Evolutionary conservation across 2,329 filamentous ascomycete genomes (phyloP), one percentile per base, ranked within the genome.

Genomic region (Fusarium globosum): DNA sequence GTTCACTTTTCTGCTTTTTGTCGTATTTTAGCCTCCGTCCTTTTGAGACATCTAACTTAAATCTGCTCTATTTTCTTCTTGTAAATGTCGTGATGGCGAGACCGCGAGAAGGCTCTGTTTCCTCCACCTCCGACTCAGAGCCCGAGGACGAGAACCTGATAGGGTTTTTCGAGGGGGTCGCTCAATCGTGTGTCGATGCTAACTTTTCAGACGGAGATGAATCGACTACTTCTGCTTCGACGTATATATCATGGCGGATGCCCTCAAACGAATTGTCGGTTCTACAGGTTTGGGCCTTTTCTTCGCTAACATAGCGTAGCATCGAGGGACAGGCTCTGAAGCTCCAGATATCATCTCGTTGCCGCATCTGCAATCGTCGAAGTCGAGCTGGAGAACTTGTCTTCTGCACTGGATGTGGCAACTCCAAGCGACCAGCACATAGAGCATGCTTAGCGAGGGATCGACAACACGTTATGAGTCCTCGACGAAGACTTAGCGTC

Each of bases 51-150:
- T 26, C 6, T 1, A 45, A 13, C 16, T 7, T 8, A 0, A 26
- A 1, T 13, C 10, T 49, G 1, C 9, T 30, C 1, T 21, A 11
- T 3, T 16, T 28, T 15, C 15, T 16, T 21, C 13, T 46, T 15
- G 4, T 8, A 2, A 4, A 48, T 3, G 0, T 7, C 28, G 15
- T 6, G 1, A 30, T 49, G 46, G 46, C 15, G 0, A n/a, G 20
- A 13, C 46, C 21, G 2, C 21, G 21, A 30, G 46, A 33, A 8
- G 46, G 10, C 28, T 49, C 46, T n/a, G 10, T 7, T n/a, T 33
- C 46, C 3, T 49, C 14, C 7, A n/a, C 46, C 28, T 49, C 46
- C 15, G 46, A 49, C 7, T 33, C 46, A 33, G 28, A 49, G 0
- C 46, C 46, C 18, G 46, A 49, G 28, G 5, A 49, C 6, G 21